Evolutionary conservation across 805 yeast genomes (phyloP).

Genomic region (Schwanniomyces sp.): DNA sequence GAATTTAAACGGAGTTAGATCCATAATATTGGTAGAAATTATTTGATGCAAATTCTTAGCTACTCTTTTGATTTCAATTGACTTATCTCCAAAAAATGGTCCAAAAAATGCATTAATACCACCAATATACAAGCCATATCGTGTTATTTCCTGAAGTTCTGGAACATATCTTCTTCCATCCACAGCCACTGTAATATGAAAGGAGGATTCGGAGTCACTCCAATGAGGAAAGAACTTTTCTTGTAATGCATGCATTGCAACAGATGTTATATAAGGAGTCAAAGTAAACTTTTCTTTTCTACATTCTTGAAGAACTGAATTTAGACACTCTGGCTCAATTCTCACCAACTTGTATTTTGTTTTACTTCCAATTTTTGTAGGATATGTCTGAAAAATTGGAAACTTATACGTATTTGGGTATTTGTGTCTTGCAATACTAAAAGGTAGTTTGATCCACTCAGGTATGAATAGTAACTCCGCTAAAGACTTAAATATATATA

Average conservation of each 20-base stretch:
- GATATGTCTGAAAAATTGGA: constrained; percentile 10
- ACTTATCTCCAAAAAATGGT: background rate
- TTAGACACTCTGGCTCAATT: constrained; percentile 8
- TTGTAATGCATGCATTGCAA: constrained; percentile 15
- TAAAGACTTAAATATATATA: constrained; percentile 1
- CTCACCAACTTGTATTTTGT: constrained; percentile 11
- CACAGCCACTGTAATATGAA: constrained; percentile 8
- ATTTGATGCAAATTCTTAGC: background rate
- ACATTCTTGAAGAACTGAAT: constrained; percentile 10
- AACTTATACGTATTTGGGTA: constrained; percentile 7
- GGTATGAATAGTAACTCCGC: background rate
- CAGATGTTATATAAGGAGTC: constrained; percentile 17
- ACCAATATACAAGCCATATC: constrained; percentile 1
- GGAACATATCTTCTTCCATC: constrained; percentile 12
- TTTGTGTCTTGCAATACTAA: background rate
- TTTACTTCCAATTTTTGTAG: constrained; percentile 4
- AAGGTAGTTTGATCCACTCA: background rate
- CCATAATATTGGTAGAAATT: constrained; percentile 1
- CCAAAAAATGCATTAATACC: background rate
- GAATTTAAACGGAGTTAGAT: constrained; percentile 8
- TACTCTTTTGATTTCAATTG: background rate
- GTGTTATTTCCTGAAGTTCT: constrained; percentile 5
- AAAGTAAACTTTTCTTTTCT: constrained; percentile 14
- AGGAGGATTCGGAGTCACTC: background rate
- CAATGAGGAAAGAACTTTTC: constrained; percentile 12